phyloP scores from a whole-genome alignment of 2,329 filamentous ascomycete genomes.

The Cordyceps tenuipes region DNA sequence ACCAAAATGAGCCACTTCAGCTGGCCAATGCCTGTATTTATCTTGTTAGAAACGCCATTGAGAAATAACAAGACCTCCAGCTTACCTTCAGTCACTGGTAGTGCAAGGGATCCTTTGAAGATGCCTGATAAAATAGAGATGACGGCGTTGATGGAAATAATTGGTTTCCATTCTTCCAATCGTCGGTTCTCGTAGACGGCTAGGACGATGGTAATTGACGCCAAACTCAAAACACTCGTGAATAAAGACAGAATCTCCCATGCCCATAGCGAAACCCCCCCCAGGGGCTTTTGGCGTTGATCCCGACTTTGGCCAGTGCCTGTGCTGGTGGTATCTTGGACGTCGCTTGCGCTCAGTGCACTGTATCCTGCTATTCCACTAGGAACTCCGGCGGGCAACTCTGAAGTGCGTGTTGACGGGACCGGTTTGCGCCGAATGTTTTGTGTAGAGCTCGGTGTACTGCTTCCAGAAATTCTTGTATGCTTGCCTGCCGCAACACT shows the following conservation, averaged over 20 bases:
- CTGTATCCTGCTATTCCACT: neutral
- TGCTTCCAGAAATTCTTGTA: neutral
- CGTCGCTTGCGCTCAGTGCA: neutral
- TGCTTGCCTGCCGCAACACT: neutral
- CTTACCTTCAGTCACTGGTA: neutral
- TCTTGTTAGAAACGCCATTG: neutral
- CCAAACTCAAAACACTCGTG: neutral
- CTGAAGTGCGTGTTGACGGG: neutral
- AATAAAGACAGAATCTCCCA: constrained; percentile 3
- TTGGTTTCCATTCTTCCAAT: neutral
- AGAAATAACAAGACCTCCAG: neutral
- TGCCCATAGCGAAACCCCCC: neutral
- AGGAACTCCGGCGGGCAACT: neutral
- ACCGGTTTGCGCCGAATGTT: neutral
- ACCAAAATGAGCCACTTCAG: constrained; percentile 2
- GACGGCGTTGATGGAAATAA: neutral
- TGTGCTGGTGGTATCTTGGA: neutral
- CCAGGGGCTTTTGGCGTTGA: neutral
- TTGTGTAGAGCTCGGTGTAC: neutral
- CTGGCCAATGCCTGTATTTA: neutral
- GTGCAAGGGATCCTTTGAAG: constrained; percentile 2
- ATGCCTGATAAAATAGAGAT: neutral
- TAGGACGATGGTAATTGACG: neutral
- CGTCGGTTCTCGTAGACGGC: neutral
- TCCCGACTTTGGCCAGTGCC: neutral